Evolutionary conservation across 2,329 filamentous ascomycete genomes (phyloP), one percentile per base, ranked within the genome.

Genomic region (Westerdykella ornata): DNA sequence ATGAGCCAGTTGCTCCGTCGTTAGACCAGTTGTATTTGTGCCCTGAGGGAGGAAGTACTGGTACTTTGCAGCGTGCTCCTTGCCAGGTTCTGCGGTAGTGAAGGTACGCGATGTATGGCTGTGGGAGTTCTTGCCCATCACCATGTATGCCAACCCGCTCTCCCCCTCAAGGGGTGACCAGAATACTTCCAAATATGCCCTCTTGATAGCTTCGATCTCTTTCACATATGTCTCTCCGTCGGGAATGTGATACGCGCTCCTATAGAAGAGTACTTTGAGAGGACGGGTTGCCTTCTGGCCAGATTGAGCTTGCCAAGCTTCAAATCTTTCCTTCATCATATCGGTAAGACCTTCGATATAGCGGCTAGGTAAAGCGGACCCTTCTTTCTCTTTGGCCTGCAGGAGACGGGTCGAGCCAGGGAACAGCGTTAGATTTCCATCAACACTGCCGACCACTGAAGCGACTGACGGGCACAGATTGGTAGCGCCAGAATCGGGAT

Each of bases 401-500:
- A 41, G 38, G 18, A 45, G 4, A 9, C 43, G 38, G 3, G 35
- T 36, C 16, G 38, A 35, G 11, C 30, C 35, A 1, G 32, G 35
- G 31, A 31, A 45, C 2, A 18, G 14, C 4, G 34, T 29, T 3
- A 39, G 35, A 14, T 31, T 17, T 18, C 22, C 20, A 22, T 41
- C 35, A 11, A 36, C 26, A 14, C 22, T 45, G 14, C 33, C 35
- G n/a, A 45, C 43, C 18, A 45, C 17, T 1, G 39, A 28, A 4
- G 43, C 43, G 14, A 45, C 43, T 1, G 43, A 45, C 2, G 43
- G 43, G 22, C 38, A 45, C 9, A 17, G 20, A n/a, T 19, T 16
- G 7, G 43, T 30, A 7, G 43, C 35, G 22, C 12, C 17, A 5
- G 38, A 19, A 12, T 26, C 39, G 13, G 38, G 22, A 16, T 42